Percentiles rank a stretch among this genome's conserved stretches.
phyloP scores from a whole-genome alignment of 345 rosid genomes.

The Eucalyptus melliodora region DNA sequence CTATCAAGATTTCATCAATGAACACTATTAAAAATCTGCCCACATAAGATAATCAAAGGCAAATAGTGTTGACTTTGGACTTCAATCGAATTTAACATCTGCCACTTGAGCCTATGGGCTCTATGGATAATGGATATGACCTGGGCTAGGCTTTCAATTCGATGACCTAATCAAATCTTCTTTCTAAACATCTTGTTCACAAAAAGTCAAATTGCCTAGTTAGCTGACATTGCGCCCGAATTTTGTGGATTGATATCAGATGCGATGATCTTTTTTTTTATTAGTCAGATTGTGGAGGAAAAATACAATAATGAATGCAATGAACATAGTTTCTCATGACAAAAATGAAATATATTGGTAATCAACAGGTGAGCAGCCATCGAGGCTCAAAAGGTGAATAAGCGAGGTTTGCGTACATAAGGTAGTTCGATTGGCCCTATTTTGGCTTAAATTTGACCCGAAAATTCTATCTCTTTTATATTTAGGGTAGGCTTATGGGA shows the following conservation, averaged over 20 bases:
- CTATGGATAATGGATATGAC: background rate
- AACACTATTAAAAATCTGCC: no score
- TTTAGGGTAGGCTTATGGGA: background rate
- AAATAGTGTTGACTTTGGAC: no score
- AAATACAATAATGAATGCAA: background rate
- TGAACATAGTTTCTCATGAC: background rate
- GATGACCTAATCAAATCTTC: background rate
- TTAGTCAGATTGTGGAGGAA: no score
- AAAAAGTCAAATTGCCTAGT: background rate
- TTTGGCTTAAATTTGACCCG: background rate
- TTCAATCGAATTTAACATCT: no score
- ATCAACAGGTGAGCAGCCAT: background rate
- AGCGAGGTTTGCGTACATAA: background rate
- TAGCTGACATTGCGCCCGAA: fast-evolving
- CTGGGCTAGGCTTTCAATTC: background rate
- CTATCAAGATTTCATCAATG: no score
- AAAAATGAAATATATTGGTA: background rate
- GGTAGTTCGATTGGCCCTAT: background rate
- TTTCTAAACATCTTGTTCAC: background rate
- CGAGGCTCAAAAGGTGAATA: background rate
- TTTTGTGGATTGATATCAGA: background rate
- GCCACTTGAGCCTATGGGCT: no score
- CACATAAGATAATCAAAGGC: no score
- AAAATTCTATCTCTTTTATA: background rate
- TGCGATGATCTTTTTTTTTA: background rate